These are phyloP conservation scores for Verticillium nonalfalfae DNA, from an alignment of 2,329 filamentous ascomycete genomes.

Conservation along the genomic window DNA sequence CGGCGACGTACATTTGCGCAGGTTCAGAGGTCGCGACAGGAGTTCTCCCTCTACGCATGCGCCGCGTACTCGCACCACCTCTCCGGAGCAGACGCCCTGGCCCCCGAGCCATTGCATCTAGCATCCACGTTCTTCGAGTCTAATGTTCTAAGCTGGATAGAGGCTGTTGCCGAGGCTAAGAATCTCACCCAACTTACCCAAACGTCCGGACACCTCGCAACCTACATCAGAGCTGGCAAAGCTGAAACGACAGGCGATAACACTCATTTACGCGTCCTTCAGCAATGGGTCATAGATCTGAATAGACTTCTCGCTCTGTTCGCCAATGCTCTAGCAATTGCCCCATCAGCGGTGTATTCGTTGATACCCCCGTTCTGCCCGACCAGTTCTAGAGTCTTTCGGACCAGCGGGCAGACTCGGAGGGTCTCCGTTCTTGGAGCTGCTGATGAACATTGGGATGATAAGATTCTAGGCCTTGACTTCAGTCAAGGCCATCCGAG, in stretches of 20 bases:
- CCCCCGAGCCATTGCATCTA: slow-evolving; percentile 13
- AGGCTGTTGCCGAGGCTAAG: slow-evolving; percentile 13
- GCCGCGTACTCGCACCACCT: slow-evolving; percentile 27
- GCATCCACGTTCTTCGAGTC: slow-evolving; percentile 21
- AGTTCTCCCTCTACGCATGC: slow-evolving; percentile 21
- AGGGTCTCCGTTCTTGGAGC: slow-evolving; percentile 17
- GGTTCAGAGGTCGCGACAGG: slow-evolving; percentile 4
- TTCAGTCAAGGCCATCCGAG: slow-evolving; percentile 16
- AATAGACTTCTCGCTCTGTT: slow-evolving; percentile 22
- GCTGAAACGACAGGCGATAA: slow-evolving; percentile 9
- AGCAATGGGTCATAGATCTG: slow-evolving; percentile 22
- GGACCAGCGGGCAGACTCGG: slow-evolving; percentile 4
- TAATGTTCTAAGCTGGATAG: slow-evolving; percentile 30
- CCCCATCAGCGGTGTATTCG: slow-evolving; percentile 22
- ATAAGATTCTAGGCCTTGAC: slow-evolving; percentile 20
- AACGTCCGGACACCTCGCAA: slow-evolving; percentile 4
- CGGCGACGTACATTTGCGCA: slow-evolving; percentile 9
- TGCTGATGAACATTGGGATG: slow-evolving; percentile 20
- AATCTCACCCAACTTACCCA: slow-evolving; percentile 1
- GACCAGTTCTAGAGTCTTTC: slow-evolving; percentile 16
- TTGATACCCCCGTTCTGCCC: slow-evolving; percentile 25
- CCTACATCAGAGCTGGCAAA: slow-evolving; percentile 12
- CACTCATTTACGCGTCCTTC: slow-evolving; percentile 12
- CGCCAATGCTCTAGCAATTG: slow-evolving; percentile 16
- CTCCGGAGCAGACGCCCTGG: slow-evolving; percentile 14